Evolutionary conservation across 163 green algal genomes (phyloP), one percentile per base, ranked within the genome.

Genomic region (Chloroidium sp.): DNA sequence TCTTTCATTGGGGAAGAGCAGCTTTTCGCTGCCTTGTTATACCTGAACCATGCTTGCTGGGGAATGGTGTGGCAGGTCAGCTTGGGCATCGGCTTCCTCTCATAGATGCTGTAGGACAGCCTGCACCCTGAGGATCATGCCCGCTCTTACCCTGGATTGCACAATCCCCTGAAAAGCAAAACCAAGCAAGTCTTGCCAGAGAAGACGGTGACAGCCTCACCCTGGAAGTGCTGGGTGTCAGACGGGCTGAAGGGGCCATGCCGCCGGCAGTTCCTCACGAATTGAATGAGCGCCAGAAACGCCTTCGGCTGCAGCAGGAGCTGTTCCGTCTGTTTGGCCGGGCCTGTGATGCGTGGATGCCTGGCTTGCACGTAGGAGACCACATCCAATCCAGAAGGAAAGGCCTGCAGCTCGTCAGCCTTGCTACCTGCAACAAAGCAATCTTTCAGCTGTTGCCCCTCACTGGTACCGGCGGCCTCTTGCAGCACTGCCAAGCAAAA

Each of bases 221-320:
- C 36, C 36, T 36, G 36, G 36, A 36, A 36, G 36, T 36, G 36
- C 36, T 36, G 36, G 36, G 36, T 36, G 36, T 36, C 36, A 36
- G 36, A 36, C 36, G 36, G 36, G 36, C 36, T 36, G 36, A 36
- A 36, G 64, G 6, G 64, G 64, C 8, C 78, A 79, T 81, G 58
- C 59, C 3, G 69, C 61, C 84, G 75, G 81, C 87, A 90, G 2
- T 69, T 10, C 57, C 85, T 72, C 74, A 91, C 76, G 72, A 92
- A 91, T 1, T 2, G 2, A 3, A 93, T 84, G 58, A 91, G 83
- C 0, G 90, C 89, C 62, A 88, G 62, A 4, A 89, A 89, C 12
- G 86, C 83, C 61, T 81, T 84, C 2, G 57, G 76, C 2, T 58
- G 67, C 61, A 90, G 80, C 2, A 78, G 12, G 69, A 87, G 78